phyloP scores from a whole-genome alignment of 177 flowering plant species.

The Vitis hybrid region DNA sequence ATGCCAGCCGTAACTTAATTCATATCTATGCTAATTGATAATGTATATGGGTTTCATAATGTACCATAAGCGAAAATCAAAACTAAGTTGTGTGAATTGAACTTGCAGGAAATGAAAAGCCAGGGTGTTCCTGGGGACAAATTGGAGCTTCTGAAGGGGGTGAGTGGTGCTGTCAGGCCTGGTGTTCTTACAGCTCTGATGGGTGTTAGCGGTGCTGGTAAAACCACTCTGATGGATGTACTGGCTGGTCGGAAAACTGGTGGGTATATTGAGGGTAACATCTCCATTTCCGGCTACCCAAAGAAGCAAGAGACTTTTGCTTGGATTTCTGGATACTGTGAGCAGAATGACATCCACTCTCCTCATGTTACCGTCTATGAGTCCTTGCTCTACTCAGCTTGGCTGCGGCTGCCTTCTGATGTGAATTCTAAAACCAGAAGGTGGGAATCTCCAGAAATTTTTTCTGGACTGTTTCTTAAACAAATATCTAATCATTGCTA shows the following conservation, averaged over 20 bases:
- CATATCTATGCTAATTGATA: background rate
- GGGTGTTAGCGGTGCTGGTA: constrained; percentile 28
- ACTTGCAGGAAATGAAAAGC: constrained; percentile 25
- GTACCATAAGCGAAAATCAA: too few species aligned
- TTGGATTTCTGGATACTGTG: constrained; percentile 24
- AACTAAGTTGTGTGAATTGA: background rate
- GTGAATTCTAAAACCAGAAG: constrained; percentile 13
- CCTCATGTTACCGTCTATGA: constrained; percentile 26
- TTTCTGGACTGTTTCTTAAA: background rate
- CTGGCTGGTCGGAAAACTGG: constrained; percentile 25
- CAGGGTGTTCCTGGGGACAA: constrained; percentile 18
- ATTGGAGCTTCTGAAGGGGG: constrained; percentile 25
- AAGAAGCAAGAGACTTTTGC: constrained; percentile 27
- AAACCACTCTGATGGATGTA: constrained; percentile 28
- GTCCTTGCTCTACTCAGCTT: constrained; percentile 22
- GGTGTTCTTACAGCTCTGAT: constrained; percentile 28
- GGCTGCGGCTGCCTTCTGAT: constrained; percentile 22
- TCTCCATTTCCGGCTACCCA: constrained; percentile 26
- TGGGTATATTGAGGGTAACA: constrained; percentile 23
- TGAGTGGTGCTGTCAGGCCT: constrained; percentile 23
- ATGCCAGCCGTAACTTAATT: constrained; percentile 42
- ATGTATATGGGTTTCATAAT: background rate
- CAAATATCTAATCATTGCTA: background rate
- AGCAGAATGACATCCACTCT: constrained; percentile 28
- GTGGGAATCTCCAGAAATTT: background rate